phyloP scores from a whole-genome alignment of 805 yeast species.

The Metschnikowia proteae region DNA sequence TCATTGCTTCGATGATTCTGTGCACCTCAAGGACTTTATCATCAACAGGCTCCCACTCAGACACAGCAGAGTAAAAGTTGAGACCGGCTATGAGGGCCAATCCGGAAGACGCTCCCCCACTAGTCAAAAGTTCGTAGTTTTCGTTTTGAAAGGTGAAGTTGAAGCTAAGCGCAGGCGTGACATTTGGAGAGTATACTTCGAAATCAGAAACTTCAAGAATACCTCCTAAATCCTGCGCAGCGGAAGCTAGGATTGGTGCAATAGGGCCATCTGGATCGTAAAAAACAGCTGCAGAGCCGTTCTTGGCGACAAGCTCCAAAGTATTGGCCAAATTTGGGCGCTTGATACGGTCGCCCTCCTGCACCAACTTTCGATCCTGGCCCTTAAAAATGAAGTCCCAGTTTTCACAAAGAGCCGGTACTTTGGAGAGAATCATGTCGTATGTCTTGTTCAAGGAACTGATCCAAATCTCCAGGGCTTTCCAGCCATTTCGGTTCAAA shows the following conservation, averaged over 20 bases:
- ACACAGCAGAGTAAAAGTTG: slow-evolving; percentile 43
- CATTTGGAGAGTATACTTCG: slow-evolving; percentile 50
- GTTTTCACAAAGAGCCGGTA: slow-evolving; percentile 31
- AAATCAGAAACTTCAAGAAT: slow-evolving; percentile 65
- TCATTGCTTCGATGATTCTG: slow-evolving; percentile 78
- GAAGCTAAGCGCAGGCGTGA: slow-evolving; percentile 31
- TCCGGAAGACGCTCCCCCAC: slow-evolving; percentile 80
- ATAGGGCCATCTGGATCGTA: slow-evolving; percentile 81
- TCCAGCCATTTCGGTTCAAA: slow-evolving; percentile 54
- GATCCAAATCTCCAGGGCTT: slow-evolving; percentile 22
- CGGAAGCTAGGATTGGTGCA: slow-evolving; percentile 53
- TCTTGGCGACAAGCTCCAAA: slow-evolving; percentile 61
- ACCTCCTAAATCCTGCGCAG: slow-evolving; percentile 60
- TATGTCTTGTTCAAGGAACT: slow-evolving; percentile 33
- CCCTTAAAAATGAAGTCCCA: slow-evolving; percentile 56
- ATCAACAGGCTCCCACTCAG: slow-evolving; percentile 25
- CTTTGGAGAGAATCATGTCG: slow-evolving; percentile 22
- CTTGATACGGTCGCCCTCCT: slow-evolving; percentile 55
- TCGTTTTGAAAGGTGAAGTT: slow-evolving; percentile 17
- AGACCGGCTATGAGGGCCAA: slow-evolving; percentile 76
- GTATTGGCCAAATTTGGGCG: slow-evolving; percentile 67
- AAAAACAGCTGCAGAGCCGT: slow-evolving; percentile 73
- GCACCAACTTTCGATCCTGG: slow-evolving; percentile 24
- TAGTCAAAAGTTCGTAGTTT: slow-evolving; percentile 32
- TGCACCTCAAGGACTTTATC: slow-evolving; percentile 46